Percentiles rank a stretch among this genome's conserved stretches.
Conservation (phyloP, 768 basidiomycete species). For the Rhizopogon vulgaris region DNA sequence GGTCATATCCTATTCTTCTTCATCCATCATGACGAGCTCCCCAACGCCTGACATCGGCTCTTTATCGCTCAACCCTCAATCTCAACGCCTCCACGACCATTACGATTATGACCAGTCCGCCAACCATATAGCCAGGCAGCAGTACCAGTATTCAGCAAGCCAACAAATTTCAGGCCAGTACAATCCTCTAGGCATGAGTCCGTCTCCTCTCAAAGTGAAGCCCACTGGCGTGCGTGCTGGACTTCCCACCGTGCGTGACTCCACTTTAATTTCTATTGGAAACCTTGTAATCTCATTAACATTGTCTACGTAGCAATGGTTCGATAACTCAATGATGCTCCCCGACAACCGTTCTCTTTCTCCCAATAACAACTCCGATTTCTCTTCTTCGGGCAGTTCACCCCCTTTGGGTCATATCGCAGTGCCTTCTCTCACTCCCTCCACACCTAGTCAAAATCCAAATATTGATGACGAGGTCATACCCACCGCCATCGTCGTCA, state of each 20-base stretch:
- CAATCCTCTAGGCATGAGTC: slow-evolving; percentile 49
- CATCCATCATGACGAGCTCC: slow-evolving; percentile 66
- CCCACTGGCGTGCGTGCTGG: slow-evolving; percentile 47
- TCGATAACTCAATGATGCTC: slow-evolving; percentile 47
- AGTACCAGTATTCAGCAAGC: slow-evolving; percentile 67
- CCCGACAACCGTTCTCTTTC: slow-evolving; percentile 79
- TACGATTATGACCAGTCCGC: slow-evolving; percentile 73
- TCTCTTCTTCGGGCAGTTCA: slow-evolving; percentile 83
- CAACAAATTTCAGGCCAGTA: slow-evolving; percentile 52
- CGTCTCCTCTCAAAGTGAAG: slow-evolving; percentile 74
- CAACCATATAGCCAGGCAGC: slow-evolving; percentile 44
- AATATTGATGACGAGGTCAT: slow-evolving; percentile 81
- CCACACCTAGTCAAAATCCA: slow-evolving; percentile 43
- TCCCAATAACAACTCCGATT: slow-evolving; percentile 82
- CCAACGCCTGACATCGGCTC: slow-evolving; percentile 74
- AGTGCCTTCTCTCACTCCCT: slow-evolving; percentile 40
- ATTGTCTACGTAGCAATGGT: slow-evolving; percentile 65
- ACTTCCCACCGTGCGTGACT: slow-evolving; percentile 62
- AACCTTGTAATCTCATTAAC: slow-evolving; percentile 13
- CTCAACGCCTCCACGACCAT: slow-evolving; percentile 80
- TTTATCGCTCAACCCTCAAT: slow-evolving; percentile 59
- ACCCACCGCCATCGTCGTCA: slow-evolving; percentile 98
- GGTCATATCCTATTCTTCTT: slow-evolving; percentile 3
- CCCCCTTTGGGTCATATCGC: slow-evolving; percentile 49
- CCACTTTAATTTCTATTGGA: slow-evolving; percentile 13